Evolutionary conservation across 495 filamentous ascomycete species (phyloP).

Genomic region (Aspergillus nanangensis): DNA sequence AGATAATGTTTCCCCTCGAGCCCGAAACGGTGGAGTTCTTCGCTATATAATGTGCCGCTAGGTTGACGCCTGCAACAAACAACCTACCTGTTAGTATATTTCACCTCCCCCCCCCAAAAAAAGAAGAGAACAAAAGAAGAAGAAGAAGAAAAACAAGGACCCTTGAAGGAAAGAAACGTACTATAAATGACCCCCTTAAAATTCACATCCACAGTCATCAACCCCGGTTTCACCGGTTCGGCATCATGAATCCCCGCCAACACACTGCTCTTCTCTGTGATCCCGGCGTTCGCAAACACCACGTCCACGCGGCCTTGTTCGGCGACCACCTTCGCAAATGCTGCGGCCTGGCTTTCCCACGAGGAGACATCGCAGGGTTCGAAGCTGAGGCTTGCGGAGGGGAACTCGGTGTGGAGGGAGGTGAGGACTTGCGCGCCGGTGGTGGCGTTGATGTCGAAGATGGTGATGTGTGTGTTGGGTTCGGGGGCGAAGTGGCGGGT

Average conservation of each 20-base stretch:
- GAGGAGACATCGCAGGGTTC: slow-evolving; percentile 42
- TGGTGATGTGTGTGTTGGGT: slow-evolving; percentile 37
- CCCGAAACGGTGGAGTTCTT: slow-evolving; percentile 25
- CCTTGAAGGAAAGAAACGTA: slow-evolving; percentile 20
- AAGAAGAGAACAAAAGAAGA: neutral
- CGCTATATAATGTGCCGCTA: slow-evolving; percentile 49
- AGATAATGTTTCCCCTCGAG: slow-evolving; percentile 46
- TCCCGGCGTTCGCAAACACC: slow-evolving; percentile 54
- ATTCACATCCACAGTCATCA: slow-evolving; percentile 44
- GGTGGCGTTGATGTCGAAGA: slow-evolving; percentile 46
- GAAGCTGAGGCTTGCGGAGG: slow-evolving; percentile 33
- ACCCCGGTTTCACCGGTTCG: slow-evolving; percentile 31
- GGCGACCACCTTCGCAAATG: slow-evolving; percentile 36
- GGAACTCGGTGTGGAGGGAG: slow-evolving; percentile 28
- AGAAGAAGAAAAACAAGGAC: neutral
- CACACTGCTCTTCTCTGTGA: slow-evolving; percentile 40
- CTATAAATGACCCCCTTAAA: slow-evolving; percentile 44
- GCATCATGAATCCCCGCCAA: slow-evolving; percentile 19
- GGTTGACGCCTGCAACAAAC: slow-evolving; percentile 50
- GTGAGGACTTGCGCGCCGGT: slow-evolving; percentile 25
- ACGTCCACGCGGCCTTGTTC: slow-evolving; percentile 39
- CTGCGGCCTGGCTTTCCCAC: slow-evolving; percentile 43
- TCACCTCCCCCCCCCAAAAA: neutral
- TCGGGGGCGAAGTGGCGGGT: slow-evolving; percentile 42
- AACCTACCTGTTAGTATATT: too few species aligned